These are phyloP conservation scores for Zymoseptoria ardabiliae DNA, from an alignment of 2,329 filamentous ascomycete species.

Conservation along the genomic window DNA sequence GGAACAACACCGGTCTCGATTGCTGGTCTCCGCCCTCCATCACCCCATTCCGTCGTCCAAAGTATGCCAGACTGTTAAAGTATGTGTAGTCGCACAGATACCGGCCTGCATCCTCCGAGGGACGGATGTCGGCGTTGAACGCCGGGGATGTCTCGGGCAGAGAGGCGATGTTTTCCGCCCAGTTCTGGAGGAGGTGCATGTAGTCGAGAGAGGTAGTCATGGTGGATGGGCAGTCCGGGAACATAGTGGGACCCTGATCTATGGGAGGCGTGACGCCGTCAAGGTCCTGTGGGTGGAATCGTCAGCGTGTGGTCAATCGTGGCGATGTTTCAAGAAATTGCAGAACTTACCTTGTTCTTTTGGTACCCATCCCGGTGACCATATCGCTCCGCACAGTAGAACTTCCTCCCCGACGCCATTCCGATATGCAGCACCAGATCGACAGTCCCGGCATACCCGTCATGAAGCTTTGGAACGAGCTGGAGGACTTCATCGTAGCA, in stretches of 20 bases:
- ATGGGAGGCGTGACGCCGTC: conserved; percentile 41
- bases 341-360: conserved; percentile 34
- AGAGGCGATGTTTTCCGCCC: conserved; percentile 21
- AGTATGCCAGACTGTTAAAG: conserved; percentile 33
- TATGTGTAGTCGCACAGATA: conserved; percentile 42
- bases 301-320: not conserved
- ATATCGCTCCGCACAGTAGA: conserved; percentile 64
- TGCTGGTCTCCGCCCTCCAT: conserved; percentile 13
- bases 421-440: conserved; percentile 73
- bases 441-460: conserved; percentile 38
- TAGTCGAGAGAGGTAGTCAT: conserved; percentile 26
- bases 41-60: conserved; percentile 17
- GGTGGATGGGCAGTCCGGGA: conserved; percentile 22
- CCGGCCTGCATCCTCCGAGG: conserved; percentile 36
- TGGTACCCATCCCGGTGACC: conserved; percentile 66
- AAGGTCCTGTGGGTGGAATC: conserved; percentile 53
- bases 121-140: conserved; percentile 25
- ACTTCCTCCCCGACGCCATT: conserved; percentile 59
- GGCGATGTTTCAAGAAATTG: not conserved
- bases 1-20: conserved; percentile 33
- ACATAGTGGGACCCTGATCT: conserved; percentile 20
- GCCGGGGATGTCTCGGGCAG: conserved; percentile 23
- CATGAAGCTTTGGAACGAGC: conserved; percentile 58
- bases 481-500: conserved; percentile 60
- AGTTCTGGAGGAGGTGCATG: conserved; percentile 26